Conservation (phyloP, 371 early-diverging fungal genomes). For the Mucor racemosus region DNA sequence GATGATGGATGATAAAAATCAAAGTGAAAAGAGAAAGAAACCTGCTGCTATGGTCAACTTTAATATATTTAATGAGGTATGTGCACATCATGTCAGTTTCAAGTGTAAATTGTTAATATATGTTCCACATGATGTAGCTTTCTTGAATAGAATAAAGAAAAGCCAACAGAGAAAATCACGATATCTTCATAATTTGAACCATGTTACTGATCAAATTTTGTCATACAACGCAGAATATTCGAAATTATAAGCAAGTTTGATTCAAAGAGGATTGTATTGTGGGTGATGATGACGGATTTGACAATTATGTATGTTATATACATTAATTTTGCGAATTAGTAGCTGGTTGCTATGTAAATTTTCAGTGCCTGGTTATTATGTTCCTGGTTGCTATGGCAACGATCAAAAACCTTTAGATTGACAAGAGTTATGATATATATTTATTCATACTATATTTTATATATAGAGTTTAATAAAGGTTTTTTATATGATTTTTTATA, state of each 20-base stretch:
- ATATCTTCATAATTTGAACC: background rate
- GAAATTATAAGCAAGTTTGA: background rate
- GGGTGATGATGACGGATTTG: background rate
- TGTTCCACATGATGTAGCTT: background rate
- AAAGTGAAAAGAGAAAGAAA: slow-evolving; percentile 18
- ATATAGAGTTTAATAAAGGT: background rate
- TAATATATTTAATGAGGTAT: slow-evolving; percentile 36
- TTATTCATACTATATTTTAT: background rate
- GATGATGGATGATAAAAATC: background rate
- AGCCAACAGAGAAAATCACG: background rate
- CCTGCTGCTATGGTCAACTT: slow-evolving; percentile 40
- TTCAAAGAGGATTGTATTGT: background rate
- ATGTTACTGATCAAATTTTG: background rate
- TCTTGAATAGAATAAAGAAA: background rate
- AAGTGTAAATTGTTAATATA: background rate
- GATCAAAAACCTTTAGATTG: background rate
- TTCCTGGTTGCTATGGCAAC: background rate
- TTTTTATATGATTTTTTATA: background rate
- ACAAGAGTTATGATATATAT: background rate
- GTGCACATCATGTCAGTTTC: background rate
- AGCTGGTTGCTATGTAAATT: background rate
- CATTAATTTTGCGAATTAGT: background rate
- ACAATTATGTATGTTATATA: too few species aligned
- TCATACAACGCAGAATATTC: background rate
- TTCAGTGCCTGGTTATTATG: background rate